Evolutionary conservation across 106 monocot genomes (phyloP).

Genomic region (Dendrobium catenatum): DNA sequence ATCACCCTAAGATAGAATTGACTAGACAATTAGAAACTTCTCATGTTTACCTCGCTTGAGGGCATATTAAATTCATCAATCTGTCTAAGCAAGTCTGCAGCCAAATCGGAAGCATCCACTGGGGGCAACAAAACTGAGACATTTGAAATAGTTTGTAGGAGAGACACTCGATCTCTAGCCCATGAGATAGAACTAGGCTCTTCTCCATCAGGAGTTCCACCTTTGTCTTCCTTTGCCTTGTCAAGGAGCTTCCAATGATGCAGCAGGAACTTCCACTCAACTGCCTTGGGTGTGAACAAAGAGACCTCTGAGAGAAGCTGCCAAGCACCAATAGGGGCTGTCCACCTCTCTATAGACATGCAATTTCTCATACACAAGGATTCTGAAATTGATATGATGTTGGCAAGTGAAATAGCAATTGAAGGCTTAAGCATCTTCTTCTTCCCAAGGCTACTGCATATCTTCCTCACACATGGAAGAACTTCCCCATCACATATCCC

Average conservation of each 20-base stretch:
- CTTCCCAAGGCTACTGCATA: constrained; percentile 86
- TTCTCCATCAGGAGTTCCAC: constrained; percentile 13
- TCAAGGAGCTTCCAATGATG: constrained; percentile 95
- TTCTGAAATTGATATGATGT: constrained; percentile 76
- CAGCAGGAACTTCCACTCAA: constrained; percentile 85
- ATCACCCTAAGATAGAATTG: background rate
- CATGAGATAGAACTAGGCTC: constrained; percentile 51
- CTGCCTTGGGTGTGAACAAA: constrained; percentile 55
- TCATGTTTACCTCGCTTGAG: constrained; percentile 54
- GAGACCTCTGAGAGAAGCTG: constrained; percentile 85
- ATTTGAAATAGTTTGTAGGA: constrained; percentile 80
- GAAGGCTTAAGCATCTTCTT: constrained; percentile 72
- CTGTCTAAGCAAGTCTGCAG: constrained; percentile 57
- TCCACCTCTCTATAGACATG: constrained; percentile 68
- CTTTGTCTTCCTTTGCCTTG: constrained; percentile 28
- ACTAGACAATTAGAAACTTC: background rate
- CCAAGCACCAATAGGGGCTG: constrained; percentile 86
- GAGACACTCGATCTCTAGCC: constrained; percentile 77
- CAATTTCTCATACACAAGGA: constrained; percentile 48
- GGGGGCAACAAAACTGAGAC: constrained; percentile 72
- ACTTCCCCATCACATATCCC: constrained; percentile 72
- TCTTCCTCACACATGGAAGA: constrained; percentile 65
- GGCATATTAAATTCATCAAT: constrained; percentile 86
- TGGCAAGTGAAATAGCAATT: constrained; percentile 60
- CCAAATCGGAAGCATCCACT: constrained; percentile 84